A percentile compares a stretch with the other conserved stretches of the same genome.
Evolutionary conservation across 495 filamentous ascomycete species (phyloP).

Genomic region (Aspergillus nidulans): DNA sequence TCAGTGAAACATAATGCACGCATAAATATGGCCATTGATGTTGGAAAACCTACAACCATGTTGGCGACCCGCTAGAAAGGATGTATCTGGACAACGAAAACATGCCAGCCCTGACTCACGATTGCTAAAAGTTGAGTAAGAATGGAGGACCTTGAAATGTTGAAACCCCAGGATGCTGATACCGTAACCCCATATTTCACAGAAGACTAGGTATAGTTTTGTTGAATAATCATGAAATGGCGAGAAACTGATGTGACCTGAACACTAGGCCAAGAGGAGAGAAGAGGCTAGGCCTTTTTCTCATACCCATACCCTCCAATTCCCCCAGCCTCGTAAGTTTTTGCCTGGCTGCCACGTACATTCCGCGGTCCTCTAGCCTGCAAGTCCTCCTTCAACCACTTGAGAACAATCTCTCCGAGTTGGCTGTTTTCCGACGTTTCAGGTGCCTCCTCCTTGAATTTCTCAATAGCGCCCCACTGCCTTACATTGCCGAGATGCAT

Average conservation of each 20-base stretch:
- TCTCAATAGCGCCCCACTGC: conserved; percentile 70
- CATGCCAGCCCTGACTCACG: neutral
- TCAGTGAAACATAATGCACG: conserved; percentile 2
- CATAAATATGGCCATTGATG: conserved; percentile 22
- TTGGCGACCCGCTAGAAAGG: neutral
- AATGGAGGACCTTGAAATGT: conserved; percentile 26
- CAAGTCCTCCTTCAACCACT: conserved; percentile 83
- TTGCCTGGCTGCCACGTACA: conserved; percentile 56
- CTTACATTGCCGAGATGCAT: conserved; percentile 86
- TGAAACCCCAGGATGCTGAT: conserved; percentile 6
- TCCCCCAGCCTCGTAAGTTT: conserved; percentile 64
- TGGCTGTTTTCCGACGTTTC: conserved; percentile 59
- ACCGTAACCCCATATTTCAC: conserved; percentile 21
- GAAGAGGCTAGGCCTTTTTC: conserved; percentile 29
- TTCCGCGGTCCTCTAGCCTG: conserved; percentile 73
- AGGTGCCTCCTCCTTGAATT: conserved; percentile 41
- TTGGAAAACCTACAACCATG: conserved; percentile 19
- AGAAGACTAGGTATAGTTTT: conserved; percentile 29
- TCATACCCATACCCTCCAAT: conserved; percentile 81
- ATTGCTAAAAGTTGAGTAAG: conserved; percentile 10
- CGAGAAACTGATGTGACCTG: conserved; percentile 5
- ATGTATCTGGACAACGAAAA: neutral
- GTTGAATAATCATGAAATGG: conserved; percentile 28
- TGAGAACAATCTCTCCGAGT: conserved; percentile 78
- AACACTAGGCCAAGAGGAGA: conserved; percentile 10